Conservation (phyloP, 805 yeast species). For the Kuraishia capsulata region DNA sequence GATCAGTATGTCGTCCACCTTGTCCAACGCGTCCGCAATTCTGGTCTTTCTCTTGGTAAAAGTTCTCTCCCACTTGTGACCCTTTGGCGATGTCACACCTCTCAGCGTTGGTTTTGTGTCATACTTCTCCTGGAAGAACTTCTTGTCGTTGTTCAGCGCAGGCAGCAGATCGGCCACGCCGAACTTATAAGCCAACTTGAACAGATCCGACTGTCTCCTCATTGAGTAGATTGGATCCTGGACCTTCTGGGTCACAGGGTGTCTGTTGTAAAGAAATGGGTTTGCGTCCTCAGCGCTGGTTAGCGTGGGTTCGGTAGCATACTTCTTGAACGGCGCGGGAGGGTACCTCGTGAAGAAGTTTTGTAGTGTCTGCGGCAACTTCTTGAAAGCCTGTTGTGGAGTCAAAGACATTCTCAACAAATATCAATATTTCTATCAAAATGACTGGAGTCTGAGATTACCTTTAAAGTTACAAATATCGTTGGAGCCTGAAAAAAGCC, state of each 20-base stretch:
- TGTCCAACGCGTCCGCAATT: slow-evolving; percentile 56
- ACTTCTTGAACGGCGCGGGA: slow-evolving; percentile 67
- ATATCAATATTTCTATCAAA: too few relatives aligned
- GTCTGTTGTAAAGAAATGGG: slow-evolving; percentile 81
- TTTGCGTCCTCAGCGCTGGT: slow-evolving; percentile 66
- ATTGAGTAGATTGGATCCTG: slow-evolving; percentile 73
- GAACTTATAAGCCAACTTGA: slow-evolving; percentile 69
- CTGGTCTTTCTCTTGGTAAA: slow-evolving; percentile 47
- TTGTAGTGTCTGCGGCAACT: slow-evolving; percentile 63
- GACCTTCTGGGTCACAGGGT: slow-evolving; percentile 69
- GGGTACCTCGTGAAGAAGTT: slow-evolving; percentile 77
- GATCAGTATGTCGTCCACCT: slow-evolving; percentile 58
- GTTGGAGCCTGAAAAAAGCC: too few relatives aligned
- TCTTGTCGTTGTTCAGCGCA: slow-evolving; percentile 45
- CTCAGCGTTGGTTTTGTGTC: slow-evolving; percentile 58
- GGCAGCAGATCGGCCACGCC: slow-evolving; percentile 82
- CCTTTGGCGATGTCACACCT: slow-evolving; percentile 74
- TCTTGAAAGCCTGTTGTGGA: slow-evolving; percentile 23
- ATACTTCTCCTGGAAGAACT: slow-evolving; percentile 74
- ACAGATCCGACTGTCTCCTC: slow-evolving; percentile 76
- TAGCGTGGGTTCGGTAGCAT: slow-evolving; percentile 54
- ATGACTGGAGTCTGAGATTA: too few relatives aligned
- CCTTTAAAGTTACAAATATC: too few relatives aligned
- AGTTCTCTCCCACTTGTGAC: slow-evolving; percentile 70
- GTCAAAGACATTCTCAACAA: slow-evolving; percentile 14